Percentiles rank a stretch among this genome's conserved stretches.
Evolutionary conservation across 2,329 filamentous ascomycete species (phyloP).

Genomic region (Triangularia verruculosa): DNA sequence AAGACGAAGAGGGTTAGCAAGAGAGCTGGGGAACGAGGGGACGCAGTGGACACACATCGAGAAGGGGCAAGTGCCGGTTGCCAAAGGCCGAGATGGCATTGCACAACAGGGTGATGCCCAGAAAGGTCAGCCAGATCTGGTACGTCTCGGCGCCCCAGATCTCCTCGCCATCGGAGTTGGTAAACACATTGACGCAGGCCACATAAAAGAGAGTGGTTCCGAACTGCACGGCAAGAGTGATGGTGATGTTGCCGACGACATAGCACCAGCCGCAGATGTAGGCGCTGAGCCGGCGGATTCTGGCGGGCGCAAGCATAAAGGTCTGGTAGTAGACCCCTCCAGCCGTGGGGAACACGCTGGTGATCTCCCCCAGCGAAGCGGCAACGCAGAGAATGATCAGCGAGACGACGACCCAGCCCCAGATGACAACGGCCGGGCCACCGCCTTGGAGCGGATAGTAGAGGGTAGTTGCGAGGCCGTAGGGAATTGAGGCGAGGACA

Average conservation of each 20-base stretch:
- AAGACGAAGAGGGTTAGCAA: constrained; percentile 4
- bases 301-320: constrained; percentile 65
- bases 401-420: constrained; percentile 64
- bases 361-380: constrained; percentile 69
- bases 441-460: constrained; percentile 65
- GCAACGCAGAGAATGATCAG: constrained; percentile 69
- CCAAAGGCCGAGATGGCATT: constrained; percentile 64
- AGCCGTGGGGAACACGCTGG: constrained; percentile 71
- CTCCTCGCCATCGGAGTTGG: constrained; percentile 40
- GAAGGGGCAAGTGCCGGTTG: constrained; percentile 62
- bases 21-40: constrained; percentile 27
- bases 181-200: constrained; percentile 54
- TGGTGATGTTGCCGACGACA: constrained; percentile 76
- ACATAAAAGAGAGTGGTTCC: constrained; percentile 66
- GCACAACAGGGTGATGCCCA: constrained; percentile 62
- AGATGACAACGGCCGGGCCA: constrained; percentile 67
- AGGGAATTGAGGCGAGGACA: constrained; percentile 71
- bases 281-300: constrained; percentile 60
- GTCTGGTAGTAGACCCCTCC: constrained; percentile 78
- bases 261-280: constrained; percentile 77
- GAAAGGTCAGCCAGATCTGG: constrained; percentile 70
- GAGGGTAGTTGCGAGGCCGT: constrained; percentile 68
- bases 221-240: constrained; percentile 79
- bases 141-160: constrained; percentile 52
- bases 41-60: constrained; percentile 59